phyloP scores from a whole-genome alignment of 768 basidiomycete species.

The Lactarius hengduanensis region DNA sequence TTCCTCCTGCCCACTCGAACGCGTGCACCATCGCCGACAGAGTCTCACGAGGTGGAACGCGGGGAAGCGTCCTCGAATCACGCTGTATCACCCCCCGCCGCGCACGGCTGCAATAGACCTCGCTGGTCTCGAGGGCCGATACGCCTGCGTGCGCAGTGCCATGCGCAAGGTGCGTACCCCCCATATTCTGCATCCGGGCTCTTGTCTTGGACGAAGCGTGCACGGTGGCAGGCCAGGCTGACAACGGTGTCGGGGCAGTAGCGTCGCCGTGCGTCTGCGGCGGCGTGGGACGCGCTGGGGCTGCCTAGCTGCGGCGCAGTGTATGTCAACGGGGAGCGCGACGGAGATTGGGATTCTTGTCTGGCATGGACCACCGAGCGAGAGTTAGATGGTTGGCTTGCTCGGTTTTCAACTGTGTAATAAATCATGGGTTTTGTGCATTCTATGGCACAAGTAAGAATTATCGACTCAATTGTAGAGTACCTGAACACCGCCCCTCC shows the following conservation, averaged over 20 bases:
- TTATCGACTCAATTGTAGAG: background rate
- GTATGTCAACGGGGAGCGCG: constrained; percentile 24
- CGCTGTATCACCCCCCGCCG: constrained; percentile 23
- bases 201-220: background rate
- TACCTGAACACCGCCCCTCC: background rate
- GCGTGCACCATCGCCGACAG: background rate
- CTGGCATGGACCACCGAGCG: constrained; percentile 4
- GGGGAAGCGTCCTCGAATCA: constrained; percentile 18
- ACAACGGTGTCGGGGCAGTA: constrained; percentile 31
- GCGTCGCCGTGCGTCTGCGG: constrained; percentile 33
- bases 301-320: constrained; percentile 35
- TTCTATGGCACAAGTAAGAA: background rate
- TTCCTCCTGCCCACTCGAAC: constrained; percentile 17
- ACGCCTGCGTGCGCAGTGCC: constrained; percentile 14
- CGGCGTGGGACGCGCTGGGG: constrained; percentile 31
- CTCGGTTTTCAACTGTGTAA: background rate
- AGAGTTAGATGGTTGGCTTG: background rate
- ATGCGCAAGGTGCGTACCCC: constrained; percentile 22
- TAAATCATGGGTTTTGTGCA: background rate
- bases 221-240: background rate
- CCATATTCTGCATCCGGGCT: no score
- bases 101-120: constrained; percentile 15
- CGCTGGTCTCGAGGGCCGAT: constrained; percentile 13
- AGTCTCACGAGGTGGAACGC: background rate
- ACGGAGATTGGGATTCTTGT: constrained; percentile 12